A percentile compares a stretch with the other conserved stretches of the same genome.
Conservation (phyloP, 805 yeast species). For the Sugiyamaella mastotermitis region DNA sequence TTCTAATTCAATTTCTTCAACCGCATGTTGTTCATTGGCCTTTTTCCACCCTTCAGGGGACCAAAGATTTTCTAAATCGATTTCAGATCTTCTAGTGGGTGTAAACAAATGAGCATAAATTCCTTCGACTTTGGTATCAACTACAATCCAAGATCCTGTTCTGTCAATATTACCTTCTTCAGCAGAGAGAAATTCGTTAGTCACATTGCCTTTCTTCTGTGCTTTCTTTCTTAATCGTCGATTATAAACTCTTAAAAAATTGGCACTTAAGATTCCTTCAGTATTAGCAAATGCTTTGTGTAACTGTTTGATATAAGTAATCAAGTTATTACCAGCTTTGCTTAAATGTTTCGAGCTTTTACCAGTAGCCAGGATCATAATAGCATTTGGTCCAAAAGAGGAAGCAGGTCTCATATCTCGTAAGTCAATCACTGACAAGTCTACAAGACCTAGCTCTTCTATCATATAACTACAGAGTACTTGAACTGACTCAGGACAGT, state of each 20-base stretch:
- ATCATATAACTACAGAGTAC: conserved; percentile 43
- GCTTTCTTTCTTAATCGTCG: conserved; percentile 46
- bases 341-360: conserved; percentile 69
- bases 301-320: conserved; percentile 51
- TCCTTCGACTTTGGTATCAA: conserved; percentile 59
- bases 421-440: conserved; percentile 61
- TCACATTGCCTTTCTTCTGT: conserved; percentile 48
- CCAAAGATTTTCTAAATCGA: conserved; percentile 72
- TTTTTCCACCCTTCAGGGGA: no score
- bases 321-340: conserved; percentile 59
- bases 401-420: conserved; percentile 34
- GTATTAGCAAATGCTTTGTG: conserved; percentile 42
- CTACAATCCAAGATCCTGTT: conserved; percentile 73
- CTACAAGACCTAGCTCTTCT: conserved; percentile 57
- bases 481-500: conserved; percentile 49
- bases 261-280: conserved; percentile 68
- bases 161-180: conserved; percentile 36
- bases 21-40: neutral
- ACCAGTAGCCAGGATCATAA: conserved; percentile 67
- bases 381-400: conserved; percentile 35
- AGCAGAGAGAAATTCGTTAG: conserved; percentile 31
- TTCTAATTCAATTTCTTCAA: conserved; percentile 2
- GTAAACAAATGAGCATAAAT: conserved; percentile 72
- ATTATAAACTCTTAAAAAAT: conserved; percentile 44
- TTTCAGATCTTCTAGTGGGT: conserved; percentile 54